Evolutionary conservation across 108 stramenopile genomes (phyloP).

Genomic region (Chaetoceros muelleri): DNA sequence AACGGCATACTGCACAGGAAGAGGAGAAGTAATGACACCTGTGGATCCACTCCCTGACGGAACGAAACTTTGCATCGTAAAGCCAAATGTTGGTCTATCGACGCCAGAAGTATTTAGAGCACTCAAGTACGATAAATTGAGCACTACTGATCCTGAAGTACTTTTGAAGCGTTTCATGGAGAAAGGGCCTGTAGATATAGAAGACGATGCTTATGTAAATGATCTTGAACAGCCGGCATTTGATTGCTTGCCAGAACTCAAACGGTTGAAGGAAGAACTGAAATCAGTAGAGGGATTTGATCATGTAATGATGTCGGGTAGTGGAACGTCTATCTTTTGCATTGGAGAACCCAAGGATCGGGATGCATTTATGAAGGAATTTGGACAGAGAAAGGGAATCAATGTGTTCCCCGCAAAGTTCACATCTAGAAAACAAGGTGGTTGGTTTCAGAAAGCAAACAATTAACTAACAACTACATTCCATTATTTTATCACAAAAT

Average conservation of each 20-base stretch:
- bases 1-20: constrained; percentile 93
- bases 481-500: too few relatives aligned
- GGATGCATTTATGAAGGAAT: constrained; percentile 40
- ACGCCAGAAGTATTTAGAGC: constrained; percentile 89
- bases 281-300: constrained; percentile 50
- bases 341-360: constrained; percentile 62
- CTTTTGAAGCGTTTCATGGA: constrained; percentile 48
- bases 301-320: constrained; percentile 81
- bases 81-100: constrained; percentile 81
- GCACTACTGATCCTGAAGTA: constrained; percentile 48
- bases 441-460: constrained; percentile 20
- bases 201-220: constrained; percentile 45
- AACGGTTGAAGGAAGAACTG: constrained; percentile 47
- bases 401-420: constrained; percentile 61
- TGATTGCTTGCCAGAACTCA: constrained; percentile 54
- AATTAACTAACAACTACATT: too few relatives aligned
- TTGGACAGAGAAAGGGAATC: constrained; percentile 42
- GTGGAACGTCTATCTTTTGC: constrained; percentile 80
- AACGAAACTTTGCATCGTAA: constrained; percentile 66
- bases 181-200: constrained; percentile 38
- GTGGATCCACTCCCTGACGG: constrained; percentile 62
- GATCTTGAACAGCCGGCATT: constrained; percentile 82
- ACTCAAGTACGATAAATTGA: constrained; percentile 72
- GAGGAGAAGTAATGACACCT: constrained; percentile 88
- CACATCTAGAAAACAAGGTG: constrained; percentile 20